A percentile compares a stretch with the other conserved stretches of the same genome.
Evolutionary conservation across 2,329 filamentous ascomycete species (phyloP).

Genomic region (Ophiostoma novo-ulmi): DNA sequence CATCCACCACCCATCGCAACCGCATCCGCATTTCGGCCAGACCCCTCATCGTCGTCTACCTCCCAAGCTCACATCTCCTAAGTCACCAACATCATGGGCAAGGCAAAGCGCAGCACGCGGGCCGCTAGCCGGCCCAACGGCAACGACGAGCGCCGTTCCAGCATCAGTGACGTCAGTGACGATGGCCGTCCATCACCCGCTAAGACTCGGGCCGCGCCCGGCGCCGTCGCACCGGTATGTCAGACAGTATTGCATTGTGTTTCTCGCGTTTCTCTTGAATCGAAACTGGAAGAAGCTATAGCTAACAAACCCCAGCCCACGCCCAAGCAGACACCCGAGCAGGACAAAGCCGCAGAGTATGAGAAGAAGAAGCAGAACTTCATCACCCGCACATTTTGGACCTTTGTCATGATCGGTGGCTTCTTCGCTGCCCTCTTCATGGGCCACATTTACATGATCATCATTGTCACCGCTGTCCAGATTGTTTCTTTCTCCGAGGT

Average conservation of each 20-base stretch:
- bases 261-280: background rate
- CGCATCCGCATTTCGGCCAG: background rate
- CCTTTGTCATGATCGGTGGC: conserved; percentile 88
- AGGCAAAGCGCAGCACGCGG: conserved; percentile 48
- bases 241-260: background rate
- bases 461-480: conserved; percentile 86
- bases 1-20: background rate
- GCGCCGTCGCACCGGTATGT: conserved; percentile 28
- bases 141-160: conserved; percentile 55
- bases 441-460: conserved; percentile 95
- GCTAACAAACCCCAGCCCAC: conserved; percentile 12
- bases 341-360: conserved; percentile 60
- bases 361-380: conserved; percentile 99
- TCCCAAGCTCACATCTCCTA: background rate
- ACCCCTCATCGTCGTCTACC: background rate
- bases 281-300: background rate
- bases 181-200: conserved; percentile 25
- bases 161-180: conserved; percentile 57
- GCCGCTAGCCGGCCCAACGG: conserved; percentile 52
- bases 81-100: conserved; percentile 30
- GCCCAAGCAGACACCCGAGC: conserved; percentile 38
- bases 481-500: conserved; percentile 99
- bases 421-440: conserved; percentile 93
- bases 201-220: conserved; percentile 32
- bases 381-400: conserved; percentile 95